Evolutionary conservation across 1,284 basidiomycete species (phyloP).

Genomic region (Cutaneotrichosporon cavernicola): DNA sequence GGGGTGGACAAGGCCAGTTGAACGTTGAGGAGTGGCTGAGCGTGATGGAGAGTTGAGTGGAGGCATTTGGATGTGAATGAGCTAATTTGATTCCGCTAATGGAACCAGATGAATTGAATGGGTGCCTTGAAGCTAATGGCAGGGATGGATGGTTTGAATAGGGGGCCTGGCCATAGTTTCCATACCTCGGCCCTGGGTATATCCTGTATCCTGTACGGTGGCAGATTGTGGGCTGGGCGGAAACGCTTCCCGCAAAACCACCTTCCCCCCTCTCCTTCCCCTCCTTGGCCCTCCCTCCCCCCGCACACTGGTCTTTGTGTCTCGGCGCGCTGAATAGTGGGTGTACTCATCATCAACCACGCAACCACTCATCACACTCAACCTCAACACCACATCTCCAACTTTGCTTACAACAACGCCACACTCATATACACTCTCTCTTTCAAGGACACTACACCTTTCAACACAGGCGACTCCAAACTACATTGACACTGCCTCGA

Average conservation of each 20-base stretch:
- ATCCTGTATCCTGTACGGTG: no score
- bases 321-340: no score
- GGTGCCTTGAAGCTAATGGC: not conserved
- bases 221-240: not conserved
- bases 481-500: not conserved
- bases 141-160: not conserved
- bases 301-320: no score
- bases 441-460: not conserved
- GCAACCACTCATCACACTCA: not conserved
- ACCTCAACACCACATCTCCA: not conserved
- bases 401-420: not conserved
- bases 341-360: not conserved
- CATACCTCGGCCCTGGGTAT: not conserved
- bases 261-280: not conserved
- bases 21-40: not conserved
- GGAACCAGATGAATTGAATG: not conserved
- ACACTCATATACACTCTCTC: no score
- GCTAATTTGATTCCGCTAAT: not conserved
- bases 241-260: not conserved
- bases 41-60: not conserved
- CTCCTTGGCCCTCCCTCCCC: no score
- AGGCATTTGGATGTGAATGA: not conserved
- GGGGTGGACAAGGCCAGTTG: not conserved
- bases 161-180: not conserved
- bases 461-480: not conserved